Base-by-base conservation (phyloP, 2,329 filamentous ascomycete genomes). In the Aureobasidium sp. region DNA sequence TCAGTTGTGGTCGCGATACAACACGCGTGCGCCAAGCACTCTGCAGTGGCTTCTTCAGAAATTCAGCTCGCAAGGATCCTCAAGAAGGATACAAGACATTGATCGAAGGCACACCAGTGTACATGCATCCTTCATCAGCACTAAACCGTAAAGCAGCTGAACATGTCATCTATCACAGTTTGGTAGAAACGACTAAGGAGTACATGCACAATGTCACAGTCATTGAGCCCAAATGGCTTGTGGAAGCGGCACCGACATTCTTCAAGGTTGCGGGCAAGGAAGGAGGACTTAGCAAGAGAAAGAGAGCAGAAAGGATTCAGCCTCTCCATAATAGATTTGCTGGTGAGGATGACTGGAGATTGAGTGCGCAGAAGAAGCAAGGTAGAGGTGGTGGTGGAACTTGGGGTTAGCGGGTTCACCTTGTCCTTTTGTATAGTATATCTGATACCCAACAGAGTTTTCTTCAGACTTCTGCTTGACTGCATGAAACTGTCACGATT, bases 1-100 rank as follows among this genome's bases (percentile, higher is more conserved):
- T 89, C 42, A 93, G 88, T 5, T 97, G 94, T 71, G 93, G 93
- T 1, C 85, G 90, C 50, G 86, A 96, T 72, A 97, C 93, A 0
- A 85, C 88, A 67, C 89, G 89, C 69, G 91, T 97, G 3, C 86
- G 94, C 4, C 88, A 93, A 73, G 91, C 94, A 0, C 81, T 99
- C 1, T 97, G 94, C 76, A 83, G 86, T 0, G 94, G 95, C 58
- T 97, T 96, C 81, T 99, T 99, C 85, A 86, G 94, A 65, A 97
- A 97, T 74, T 85, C 89, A 1, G 92, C 94, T 0, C 86, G 94
- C 68, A 99, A 99, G 74, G 94, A 97, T 68, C 93, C 93, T 0
- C 88, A 93, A 67, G 94, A 97, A 73, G 94, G 94, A 25, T 99
- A 97, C 80, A 97, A 97, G 80, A 99, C 95, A 30, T 82, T 99